Evolutionary conservation across 352 stramenopile genomes (phyloP).

Genomic region (Globisporangium carolinianum): DNA sequence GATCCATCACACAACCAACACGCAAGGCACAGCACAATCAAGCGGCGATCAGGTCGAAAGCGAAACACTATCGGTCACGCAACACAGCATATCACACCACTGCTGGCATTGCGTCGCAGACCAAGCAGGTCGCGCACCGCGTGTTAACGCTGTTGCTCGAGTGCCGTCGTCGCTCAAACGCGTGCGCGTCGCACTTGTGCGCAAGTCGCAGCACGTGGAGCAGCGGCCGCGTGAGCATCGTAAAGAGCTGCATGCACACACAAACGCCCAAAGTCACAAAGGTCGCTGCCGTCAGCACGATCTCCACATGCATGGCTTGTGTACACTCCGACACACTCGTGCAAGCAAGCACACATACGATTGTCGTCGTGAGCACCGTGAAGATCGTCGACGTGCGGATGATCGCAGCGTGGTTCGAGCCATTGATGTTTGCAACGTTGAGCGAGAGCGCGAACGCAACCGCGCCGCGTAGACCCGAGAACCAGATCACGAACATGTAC

Average conservation of each 20-base stretch:
- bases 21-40: neutral
- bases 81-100: neutral
- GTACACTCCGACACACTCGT: neutral
- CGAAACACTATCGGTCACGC: neutral
- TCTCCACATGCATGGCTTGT: neutral
- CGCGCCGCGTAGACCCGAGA: conserved; percentile 88
- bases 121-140: neutral
- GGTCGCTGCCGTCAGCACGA: neutral
- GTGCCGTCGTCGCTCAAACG: conserved; percentile 9
- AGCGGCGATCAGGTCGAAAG: neutral
- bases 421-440: conserved; percentile 39
- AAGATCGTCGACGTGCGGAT: conserved; percentile 62
- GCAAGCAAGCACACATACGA: conserved; percentile 11
- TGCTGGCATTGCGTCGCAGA: too few relatives aligned
- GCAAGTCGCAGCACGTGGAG: conserved; percentile 18
- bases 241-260: conserved; percentile 17
- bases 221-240: conserved; percentile 20
- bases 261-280: neutral
- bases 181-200: conserved; percentile 20
- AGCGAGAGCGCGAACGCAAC: conserved; percentile 90
- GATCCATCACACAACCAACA: neutral
- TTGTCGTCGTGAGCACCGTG: conserved; percentile 54
- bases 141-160: neutral
- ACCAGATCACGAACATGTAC: conserved; percentile 89
- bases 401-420: conserved; percentile 39